Evolutionary conservation across 768 basidiomycete genomes (phyloP).

Genomic region (Coprinopsis cinerea): DNA sequence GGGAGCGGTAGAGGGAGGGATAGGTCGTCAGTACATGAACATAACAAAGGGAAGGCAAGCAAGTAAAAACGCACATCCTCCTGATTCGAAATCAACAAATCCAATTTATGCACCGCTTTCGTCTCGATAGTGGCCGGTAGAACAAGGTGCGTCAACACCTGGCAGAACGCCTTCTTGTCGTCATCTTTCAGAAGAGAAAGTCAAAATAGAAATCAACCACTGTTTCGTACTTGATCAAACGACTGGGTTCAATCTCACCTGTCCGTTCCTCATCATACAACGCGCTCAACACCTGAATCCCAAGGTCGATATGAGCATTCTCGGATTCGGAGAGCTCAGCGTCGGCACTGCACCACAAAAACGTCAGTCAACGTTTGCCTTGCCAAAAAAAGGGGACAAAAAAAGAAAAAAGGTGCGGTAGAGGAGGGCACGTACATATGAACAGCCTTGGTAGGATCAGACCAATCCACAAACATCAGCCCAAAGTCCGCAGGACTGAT

Average conservation of each 20-base stretch:
- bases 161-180: constrained; percentile 57
- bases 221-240: neutral
- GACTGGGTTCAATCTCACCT: constrained; percentile 23
- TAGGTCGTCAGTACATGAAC: no score
- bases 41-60: no score
- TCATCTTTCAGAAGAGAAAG: constrained; percentile 36
- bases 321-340: constrained; percentile 11
- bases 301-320: constrained; percentile 51
- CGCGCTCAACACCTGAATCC: constrained; percentile 45
- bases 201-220: neutral
- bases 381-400: neutral
- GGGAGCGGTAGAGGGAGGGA: constrained; percentile 2
- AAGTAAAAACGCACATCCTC: constrained; percentile 32
- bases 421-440: constrained; percentile 37
- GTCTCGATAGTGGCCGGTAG: constrained; percentile 34
- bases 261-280: constrained; percentile 43
- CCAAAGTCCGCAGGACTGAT: constrained; percentile 67
- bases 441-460: constrained; percentile 70
- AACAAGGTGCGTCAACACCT: constrained; percentile 56
- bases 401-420: constrained; percentile 6
- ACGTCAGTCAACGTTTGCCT: neutral
- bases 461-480: constrained; percentile 84
- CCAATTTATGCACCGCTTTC: constrained; percentile 38
- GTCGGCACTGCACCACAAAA: constrained; percentile 7
- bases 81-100: constrained; percentile 45